Evolutionary conservation across 306 rosid species (phyloP).

Genomic region (Trifolium fragiferum): DNA sequence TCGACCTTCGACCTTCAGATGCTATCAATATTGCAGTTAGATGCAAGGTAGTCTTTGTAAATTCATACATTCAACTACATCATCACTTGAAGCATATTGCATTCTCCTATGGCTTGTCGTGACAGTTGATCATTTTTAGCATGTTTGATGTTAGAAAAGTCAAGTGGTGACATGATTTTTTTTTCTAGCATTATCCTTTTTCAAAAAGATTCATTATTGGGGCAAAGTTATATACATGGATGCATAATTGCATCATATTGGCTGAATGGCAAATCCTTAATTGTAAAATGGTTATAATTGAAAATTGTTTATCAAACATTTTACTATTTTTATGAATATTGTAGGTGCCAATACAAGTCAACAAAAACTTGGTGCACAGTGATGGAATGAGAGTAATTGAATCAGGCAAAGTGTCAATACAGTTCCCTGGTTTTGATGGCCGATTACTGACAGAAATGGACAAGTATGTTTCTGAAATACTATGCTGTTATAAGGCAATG

Average conservation of each 20-base stretch:
- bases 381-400: slow-evolving; percentile 95
- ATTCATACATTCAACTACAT: not conserved
- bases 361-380: slow-evolving; percentile 83
- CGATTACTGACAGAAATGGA: slow-evolving; percentile 82
- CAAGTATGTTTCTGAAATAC: slow-evolving; percentile 53
- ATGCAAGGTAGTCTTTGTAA: slow-evolving; percentile 74
- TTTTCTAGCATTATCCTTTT: not conserved
- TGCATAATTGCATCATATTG: slow-evolving; percentile 8
- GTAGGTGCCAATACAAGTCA: slow-evolving; percentile 97
- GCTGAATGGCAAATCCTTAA: not conserved
- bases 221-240: slow-evolving; percentile 16
- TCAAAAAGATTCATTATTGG: not conserved
- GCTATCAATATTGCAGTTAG: slow-evolving; percentile 97
- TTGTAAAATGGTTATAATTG: not conserved
- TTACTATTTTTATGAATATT: slow-evolving; percentile 21
- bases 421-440: slow-evolving; percentile 74
- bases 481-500: not conserved
- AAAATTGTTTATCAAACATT: not conserved
- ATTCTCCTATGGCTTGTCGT: slow-evolving; percentile 23
- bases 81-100: slow-evolving; percentile 19
- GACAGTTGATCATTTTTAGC: slow-evolving; percentile 12
- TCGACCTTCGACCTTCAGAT: slow-evolving; percentile 98
- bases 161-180: not conserved
- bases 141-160: slow-evolving; percentile 17
- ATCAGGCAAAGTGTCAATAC: slow-evolving; percentile 72